Conservation (phyloP, 1,139 yeast species). For the Sporopachydermia cereana region DNA sequence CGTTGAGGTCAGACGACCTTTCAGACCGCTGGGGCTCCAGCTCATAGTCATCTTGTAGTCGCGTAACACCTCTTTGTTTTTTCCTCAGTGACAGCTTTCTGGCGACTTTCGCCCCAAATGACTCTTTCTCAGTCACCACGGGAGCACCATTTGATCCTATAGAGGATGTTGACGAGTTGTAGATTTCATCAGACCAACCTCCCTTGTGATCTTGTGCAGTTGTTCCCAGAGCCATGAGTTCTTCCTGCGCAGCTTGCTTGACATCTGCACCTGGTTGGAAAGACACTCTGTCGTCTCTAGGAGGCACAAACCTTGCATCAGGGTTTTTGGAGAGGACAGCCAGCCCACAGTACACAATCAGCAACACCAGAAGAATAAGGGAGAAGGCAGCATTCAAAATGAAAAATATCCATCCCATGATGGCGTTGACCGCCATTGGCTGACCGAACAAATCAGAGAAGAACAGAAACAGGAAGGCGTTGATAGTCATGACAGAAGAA, state of each 20-base stretch:
- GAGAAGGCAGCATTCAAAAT: constrained; percentile 70
- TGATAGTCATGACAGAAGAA: constrained; percentile 50
- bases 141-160: constrained; percentile 11
- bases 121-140: constrained; percentile 17
- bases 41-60: constrained; percentile 1
- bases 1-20: background rate
- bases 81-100: constrained; percentile 18
- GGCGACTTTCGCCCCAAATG: constrained; percentile 25
- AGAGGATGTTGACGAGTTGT: constrained; percentile 14
- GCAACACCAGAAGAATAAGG: constrained; percentile 47
- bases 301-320: constrained; percentile 74
- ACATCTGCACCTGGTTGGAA: constrained; percentile 50
- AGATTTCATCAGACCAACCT: constrained; percentile 62
- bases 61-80: constrained; percentile 3
- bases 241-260: constrained; percentile 27
- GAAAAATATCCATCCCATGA: constrained; percentile 76
- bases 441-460: constrained; percentile 65
- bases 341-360: constrained; percentile 43
- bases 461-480: constrained; percentile 63
- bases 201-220: constrained; percentile 63
- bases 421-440: constrained; percentile 52
- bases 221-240: constrained; percentile 50
- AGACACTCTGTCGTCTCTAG: constrained; percentile 73
- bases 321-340: constrained; percentile 64
- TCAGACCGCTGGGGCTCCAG: background rate